Percentiles rank a stretch among this genome's conserved stretches.
Evolutionary conservation across 164 flowering plant genomes (phyloP).

Genomic region (Magnolia kwangsiensis): DNA sequence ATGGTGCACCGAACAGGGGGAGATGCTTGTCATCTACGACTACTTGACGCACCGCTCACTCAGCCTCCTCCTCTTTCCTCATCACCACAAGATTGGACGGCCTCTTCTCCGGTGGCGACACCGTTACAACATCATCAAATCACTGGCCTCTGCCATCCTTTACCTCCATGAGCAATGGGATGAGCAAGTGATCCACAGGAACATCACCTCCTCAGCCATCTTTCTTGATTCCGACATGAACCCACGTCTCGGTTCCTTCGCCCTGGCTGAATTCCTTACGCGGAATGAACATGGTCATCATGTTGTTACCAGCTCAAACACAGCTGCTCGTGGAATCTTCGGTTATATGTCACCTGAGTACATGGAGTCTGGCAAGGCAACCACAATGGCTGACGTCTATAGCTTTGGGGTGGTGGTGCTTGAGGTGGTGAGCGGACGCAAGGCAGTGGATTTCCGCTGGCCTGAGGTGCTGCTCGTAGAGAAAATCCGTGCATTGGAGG

Average conservation of each 20-base stretch:
- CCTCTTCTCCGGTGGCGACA: conserved; percentile 56
- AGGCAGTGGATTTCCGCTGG: conserved; percentile 71
- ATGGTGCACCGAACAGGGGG: conserved; percentile 99
- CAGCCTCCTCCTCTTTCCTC: conserved; percentile 56
- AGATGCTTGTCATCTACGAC: conserved; percentile 95
- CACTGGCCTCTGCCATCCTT: conserved; percentile 77
- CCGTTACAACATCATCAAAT: conserved; percentile 66
- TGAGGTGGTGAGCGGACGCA: conserved; percentile 71
- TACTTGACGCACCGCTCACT: conserved; percentile 53
- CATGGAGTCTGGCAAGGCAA: conserved; percentile 66
- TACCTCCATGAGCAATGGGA: conserved; percentile 99
- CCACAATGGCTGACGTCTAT: conserved; percentile 67
- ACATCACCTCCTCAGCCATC: conserved; percentile 79
- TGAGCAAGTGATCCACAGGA: conserved; percentile 86
- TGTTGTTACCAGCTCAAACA: conserved; percentile 20
- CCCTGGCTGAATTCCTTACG: conserved; percentile 83
- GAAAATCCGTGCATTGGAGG: conserved; percentile 45
- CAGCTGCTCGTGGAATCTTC: conserved; percentile 65
- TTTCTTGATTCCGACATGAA: conserved; percentile 74
- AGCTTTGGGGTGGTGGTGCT: conserved; percentile 91
- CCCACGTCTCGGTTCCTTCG: conserved; percentile 82
- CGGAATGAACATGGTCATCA: conserved; percentile 73
- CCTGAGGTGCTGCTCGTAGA: conserved; percentile 65
- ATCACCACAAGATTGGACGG: conserved; percentile 9
- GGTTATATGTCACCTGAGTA: conserved; percentile 96